A percentile compares a stretch with the other conserved stretches of the same genome.
Evolutionary conservation across 225 moss, liverwort and hornwort genomes (phyloP).

Genomic region (Climacium dendroides): DNA sequence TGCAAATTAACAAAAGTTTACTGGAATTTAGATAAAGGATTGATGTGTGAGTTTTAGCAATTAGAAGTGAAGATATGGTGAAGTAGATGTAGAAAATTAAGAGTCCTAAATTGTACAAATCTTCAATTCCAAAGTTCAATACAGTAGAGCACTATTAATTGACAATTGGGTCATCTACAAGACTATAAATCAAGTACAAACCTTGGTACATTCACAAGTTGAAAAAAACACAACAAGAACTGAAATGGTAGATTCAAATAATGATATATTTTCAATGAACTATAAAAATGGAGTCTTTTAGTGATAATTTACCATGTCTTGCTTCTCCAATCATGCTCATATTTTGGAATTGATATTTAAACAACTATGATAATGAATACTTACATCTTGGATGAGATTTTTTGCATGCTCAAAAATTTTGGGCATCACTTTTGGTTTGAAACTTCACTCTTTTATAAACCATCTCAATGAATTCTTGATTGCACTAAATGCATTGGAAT

Average conservation of each 20-base stretch:
- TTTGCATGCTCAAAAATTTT: not conserved
- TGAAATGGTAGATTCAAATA: not conserved
- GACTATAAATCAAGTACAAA: not conserved
- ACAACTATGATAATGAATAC: not conserved
- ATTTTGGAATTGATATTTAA: not conserved
- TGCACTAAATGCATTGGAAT: not conserved
- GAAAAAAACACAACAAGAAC: not conserved
- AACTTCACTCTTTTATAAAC: too few species aligned
- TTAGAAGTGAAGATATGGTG: not conserved
- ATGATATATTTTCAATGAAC: not conserved
- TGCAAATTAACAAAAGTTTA: not conserved
- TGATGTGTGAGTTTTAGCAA: not conserved
- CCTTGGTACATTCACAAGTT: rapidly evolving
- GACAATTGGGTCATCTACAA: not conserved
- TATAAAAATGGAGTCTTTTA: rapidly evolving
- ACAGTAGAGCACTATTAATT: not conserved
- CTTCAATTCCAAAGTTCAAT: not conserved
- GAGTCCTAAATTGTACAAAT: not conserved
- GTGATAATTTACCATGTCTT: not conserved
- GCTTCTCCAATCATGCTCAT: not conserved
- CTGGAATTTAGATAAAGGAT: not conserved
- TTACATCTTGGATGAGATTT: not conserved
- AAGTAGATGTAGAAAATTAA: not conserved
- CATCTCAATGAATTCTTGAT: not conserved
- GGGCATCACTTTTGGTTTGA: too few species aligned